Evolutionary conservation across 306 rosid species (phyloP).

Genomic region (Lagenaria siceraria): DNA sequence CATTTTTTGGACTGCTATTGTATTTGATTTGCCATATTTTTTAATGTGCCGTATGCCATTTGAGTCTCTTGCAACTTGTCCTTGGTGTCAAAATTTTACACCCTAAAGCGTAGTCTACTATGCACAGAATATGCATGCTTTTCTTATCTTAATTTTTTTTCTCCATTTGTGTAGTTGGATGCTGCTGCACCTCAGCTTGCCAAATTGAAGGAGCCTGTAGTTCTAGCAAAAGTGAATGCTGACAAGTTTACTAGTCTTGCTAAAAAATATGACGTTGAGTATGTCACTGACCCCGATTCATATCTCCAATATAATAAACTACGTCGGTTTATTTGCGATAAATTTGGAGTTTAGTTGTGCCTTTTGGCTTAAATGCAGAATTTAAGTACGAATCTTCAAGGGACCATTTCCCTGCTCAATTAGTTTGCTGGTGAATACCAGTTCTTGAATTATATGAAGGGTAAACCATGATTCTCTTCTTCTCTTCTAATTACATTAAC

Average conservation of each 20-base stretch:
- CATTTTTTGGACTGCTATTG: background rate
- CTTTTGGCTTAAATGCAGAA: slow-evolving; percentile 3
- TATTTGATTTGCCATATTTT: background rate
- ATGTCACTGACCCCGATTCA: slow-evolving; percentile 18
- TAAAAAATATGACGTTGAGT: slow-evolving; percentile 57
- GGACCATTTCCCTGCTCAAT: background rate
- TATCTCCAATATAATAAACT: background rate
- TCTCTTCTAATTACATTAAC: background rate
- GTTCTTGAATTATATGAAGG: background rate
- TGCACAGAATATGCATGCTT: background rate
- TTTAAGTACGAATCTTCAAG: background rate
- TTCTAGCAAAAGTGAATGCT: slow-evolving; percentile 73
- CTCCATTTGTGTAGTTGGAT: slow-evolving; percentile 53
- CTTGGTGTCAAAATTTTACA: background rate
- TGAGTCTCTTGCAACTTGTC: background rate
- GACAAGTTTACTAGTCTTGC: slow-evolving; percentile 69
- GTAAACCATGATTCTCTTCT: background rate
- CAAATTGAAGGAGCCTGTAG: slow-evolving; percentile 54
- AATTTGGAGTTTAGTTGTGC: background rate
- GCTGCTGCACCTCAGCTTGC: slow-evolving; percentile 85
- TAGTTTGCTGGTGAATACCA: background rate
- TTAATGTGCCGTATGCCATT: background rate
- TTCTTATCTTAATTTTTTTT: background rate
- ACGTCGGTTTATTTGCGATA: background rate
- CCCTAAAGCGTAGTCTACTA: background rate